phyloP scores from a whole-genome alignment of 1,284 basidiomycete species.

The Naganishia albida region DNA sequence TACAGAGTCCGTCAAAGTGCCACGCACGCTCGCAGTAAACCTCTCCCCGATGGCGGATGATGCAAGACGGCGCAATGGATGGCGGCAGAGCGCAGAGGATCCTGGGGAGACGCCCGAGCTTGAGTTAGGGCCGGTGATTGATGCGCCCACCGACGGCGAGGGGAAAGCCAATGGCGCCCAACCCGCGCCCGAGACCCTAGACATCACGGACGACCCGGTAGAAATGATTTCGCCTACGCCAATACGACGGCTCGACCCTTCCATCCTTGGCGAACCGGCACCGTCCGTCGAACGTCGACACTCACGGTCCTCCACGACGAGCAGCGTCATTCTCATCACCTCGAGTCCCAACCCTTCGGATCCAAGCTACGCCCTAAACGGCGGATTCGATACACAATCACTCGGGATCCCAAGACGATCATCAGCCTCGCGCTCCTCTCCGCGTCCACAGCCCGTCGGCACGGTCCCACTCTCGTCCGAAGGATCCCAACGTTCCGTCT shows the following conservation, averaged over 20 bases:
- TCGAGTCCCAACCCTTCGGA: constrained; percentile 11
- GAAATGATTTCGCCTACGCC: constrained; percentile 26
- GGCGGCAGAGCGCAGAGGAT: constrained; percentile 15
- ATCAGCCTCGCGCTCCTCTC: not conserved
- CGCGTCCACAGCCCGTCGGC: constrained; percentile 15
- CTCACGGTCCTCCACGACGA: not conserved
- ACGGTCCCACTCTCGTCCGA: constrained; percentile 10
- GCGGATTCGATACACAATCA: not conserved
- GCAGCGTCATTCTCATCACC: constrained; percentile 15
- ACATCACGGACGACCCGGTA: not conserved
- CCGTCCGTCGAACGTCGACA: not conserved
- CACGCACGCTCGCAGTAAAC: constrained; percentile 7
- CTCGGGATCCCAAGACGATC: constrained; percentile 3
- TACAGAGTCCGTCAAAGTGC: not conserved
- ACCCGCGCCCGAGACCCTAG: not conserved
- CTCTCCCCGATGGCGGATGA: constrained; percentile 4
- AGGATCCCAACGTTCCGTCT: constrained; percentile 1
- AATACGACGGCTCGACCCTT: not conserved
- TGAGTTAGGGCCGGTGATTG: not conserved
- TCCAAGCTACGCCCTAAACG: not conserved
- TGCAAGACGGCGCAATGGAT: constrained; percentile 15
- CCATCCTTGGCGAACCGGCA: not conserved
- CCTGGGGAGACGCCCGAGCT: not conserved
- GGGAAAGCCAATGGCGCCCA: too few relatives aligned
- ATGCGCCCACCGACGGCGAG: not conserved